phyloP scores from a whole-genome alignment of 495 filamentous ascomycete genomes.

The Penicillium simplicissimum region DNA sequence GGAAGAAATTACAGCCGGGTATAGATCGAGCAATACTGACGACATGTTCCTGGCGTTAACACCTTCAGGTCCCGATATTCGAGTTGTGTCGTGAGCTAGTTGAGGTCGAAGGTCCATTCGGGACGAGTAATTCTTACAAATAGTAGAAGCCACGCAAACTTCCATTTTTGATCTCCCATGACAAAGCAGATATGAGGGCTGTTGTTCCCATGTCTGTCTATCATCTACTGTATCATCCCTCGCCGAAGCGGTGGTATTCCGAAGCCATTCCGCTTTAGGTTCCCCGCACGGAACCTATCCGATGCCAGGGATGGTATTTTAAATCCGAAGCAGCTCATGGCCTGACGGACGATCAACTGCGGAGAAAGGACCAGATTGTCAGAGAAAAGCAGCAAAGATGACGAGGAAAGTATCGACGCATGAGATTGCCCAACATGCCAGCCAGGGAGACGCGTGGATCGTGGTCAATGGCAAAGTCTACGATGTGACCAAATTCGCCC shows the following conservation, averaged over 20 bases:
- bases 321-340: not conserved
- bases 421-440: slow-evolving; percentile 10
- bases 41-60: too few species aligned
- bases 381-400: not conserved
- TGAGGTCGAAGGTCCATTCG: too few species aligned
- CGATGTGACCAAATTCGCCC: slow-evolving; percentile 15
- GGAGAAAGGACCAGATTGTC: not conserved
- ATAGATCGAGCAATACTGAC: too few species aligned
- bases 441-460: slow-evolving; percentile 20
- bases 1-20: too few species aligned
- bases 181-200: not conserved
- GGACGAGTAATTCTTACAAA: not conserved
- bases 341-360: not conserved
- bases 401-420: slow-evolving; percentile 26
- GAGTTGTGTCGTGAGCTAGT: too few species aligned
- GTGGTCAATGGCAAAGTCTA: slow-evolving; percentile 16
- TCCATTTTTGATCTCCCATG: not conserved
- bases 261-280: not conserved
- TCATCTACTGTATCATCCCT: too few species aligned
- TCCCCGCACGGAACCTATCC: not conserved
- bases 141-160: not conserved
- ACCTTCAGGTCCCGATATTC: too few species aligned
- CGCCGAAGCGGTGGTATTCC: not conserved
- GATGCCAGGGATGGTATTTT: not conserved
- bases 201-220: not conserved